A percentile compares a stretch with the other conserved stretches of the same genome.
phyloP scores from a whole-genome alignment of 1,139 yeast genomes.

The Kodamaea ohmeri region DNA sequence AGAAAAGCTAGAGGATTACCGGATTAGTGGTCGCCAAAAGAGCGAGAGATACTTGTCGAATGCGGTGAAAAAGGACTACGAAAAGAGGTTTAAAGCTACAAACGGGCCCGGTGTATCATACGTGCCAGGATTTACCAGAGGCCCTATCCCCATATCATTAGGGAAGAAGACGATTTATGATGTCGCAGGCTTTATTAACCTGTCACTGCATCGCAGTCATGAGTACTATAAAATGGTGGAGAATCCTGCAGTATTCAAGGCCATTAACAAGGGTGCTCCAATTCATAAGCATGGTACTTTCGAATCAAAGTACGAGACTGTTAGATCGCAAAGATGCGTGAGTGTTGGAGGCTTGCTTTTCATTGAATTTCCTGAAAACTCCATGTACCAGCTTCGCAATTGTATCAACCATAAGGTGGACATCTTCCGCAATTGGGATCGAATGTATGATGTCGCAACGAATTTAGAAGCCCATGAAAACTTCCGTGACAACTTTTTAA shows the following conservation, averaged over 20 bases:
- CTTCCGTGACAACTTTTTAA: slow-evolving; percentile 30
- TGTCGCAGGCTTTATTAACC: slow-evolving; percentile 51
- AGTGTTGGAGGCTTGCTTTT: slow-evolving; percentile 64
- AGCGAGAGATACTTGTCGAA: slow-evolving; percentile 12
- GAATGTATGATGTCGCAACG: slow-evolving; percentile 23
- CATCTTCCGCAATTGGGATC: slow-evolving; percentile 27
- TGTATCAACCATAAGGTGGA: slow-evolving; percentile 32
- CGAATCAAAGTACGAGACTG: slow-evolving; percentile 34
- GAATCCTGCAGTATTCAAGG: slow-evolving; percentile 31
- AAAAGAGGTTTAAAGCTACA: slow-evolving; percentile 18
- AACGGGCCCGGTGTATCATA: slow-evolving; percentile 48
- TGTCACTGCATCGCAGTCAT: slow-evolving; percentile 15
- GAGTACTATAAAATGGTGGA: slow-evolving; percentile 16
- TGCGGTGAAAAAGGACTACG: slow-evolving; percentile 16
- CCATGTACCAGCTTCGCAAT: slow-evolving; percentile 45
- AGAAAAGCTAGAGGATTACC: slow-evolving; percentile 20
- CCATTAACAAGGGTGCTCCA: slow-evolving; percentile 36
- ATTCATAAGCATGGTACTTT: slow-evolving; percentile 36
- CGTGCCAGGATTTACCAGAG: slow-evolving; percentile 59
- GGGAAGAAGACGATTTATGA: slow-evolving; percentile 39
- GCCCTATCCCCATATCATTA: slow-evolving; percentile 35
- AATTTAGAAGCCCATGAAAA: slow-evolving; percentile 18
- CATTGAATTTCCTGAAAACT: slow-evolving; percentile 35
- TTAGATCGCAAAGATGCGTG: slow-evolving; percentile 44
- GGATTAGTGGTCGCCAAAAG: slow-evolving; percentile 13